Conservation (phyloP, 148 eudicot genomes). For the Chenopodium suecicum region DNA sequence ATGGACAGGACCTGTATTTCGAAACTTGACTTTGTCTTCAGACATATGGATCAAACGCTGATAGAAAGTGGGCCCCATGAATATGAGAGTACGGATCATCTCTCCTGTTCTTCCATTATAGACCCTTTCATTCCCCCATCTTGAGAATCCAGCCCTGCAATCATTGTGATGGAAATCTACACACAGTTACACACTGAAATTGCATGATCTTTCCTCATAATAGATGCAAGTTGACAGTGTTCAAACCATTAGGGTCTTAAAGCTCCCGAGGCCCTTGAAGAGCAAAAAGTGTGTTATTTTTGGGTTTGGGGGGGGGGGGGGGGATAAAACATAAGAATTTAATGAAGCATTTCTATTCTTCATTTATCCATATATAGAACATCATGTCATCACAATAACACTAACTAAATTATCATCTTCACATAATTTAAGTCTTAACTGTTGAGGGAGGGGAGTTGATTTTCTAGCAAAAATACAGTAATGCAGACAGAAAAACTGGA, state of each 20-base stretch:
- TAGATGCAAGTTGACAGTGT: not conserved
- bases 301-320: no score
- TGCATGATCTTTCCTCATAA: not conserved
- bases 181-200: not conserved
- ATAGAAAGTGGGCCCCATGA: slow-evolving; percentile 91
- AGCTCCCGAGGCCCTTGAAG: not conserved
- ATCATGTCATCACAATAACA: not conserved
- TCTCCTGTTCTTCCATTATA: slow-evolving; percentile 88
- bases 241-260: not conserved
- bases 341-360: not conserved
- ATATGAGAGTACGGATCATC: slow-evolving; percentile 59
- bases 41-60: slow-evolving; percentile 91
- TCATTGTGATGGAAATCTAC: not conserved
- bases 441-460: not conserved
- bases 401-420: not conserved
- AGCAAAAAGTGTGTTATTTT: not conserved
- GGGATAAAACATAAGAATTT: not conserved
- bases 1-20: slow-evolving; percentile 94
- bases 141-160: slow-evolving; percentile 83
- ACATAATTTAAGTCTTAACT: not conserved
- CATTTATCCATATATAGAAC: not conserved
- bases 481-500: not conserved
- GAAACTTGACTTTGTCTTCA: slow-evolving; percentile 92
- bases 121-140: slow-evolving; percentile 89
- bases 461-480: not conserved